Evolutionary conservation across 306 rosid genomes (phyloP), one percentile per base, ranked within the genome.

Genomic region (Abrus pulchellus): DNA sequence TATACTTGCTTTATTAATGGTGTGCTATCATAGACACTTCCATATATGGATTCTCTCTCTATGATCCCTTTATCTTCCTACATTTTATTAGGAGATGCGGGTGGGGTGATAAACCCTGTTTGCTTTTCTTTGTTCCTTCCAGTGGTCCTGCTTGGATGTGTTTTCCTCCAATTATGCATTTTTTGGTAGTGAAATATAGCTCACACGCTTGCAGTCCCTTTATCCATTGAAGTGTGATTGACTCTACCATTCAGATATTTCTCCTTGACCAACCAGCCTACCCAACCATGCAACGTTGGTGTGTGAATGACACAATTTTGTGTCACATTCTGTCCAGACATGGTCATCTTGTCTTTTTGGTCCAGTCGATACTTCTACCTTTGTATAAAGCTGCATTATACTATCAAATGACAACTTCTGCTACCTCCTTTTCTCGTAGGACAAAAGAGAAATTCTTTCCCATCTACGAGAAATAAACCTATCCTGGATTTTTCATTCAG

Each of bases 331-430:
- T 56, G 9, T 68, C 33, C 70, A 79, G 69, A 56, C 29, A 59
- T 44, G 9, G 10, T 32, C 43, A 20, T 33, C 41, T 32, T 8
- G 48, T 68, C n/a, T 9, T 7, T 32, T 68, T 45, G 76, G 41
- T 68, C 61, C 62, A 33, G 69, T 66, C 76, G 57, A 79, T 67
- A 57, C 55, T 41, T 54, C 48, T 67, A 66, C 13, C 59, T 76
- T 40, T 64, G 12, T 76, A 12, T 67, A 64, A 28, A 55, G 68
- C 29, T 78, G 13, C 56, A 9, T 55, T 28, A 29, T 54, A 52
- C 54, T 63, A 49, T 76, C 52, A 7, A 49, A 49, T 45, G 62
- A 20, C 1, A 3, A 54, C 28, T 53, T 41, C 44, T 52, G 54
- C 55, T 36, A 20, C 13, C 36, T 53, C 57, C 36, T 67, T 41